phyloP scores from a whole-genome alignment of 768 basidiomycete genomes.

The Podaxis pistillaris region DNA sequence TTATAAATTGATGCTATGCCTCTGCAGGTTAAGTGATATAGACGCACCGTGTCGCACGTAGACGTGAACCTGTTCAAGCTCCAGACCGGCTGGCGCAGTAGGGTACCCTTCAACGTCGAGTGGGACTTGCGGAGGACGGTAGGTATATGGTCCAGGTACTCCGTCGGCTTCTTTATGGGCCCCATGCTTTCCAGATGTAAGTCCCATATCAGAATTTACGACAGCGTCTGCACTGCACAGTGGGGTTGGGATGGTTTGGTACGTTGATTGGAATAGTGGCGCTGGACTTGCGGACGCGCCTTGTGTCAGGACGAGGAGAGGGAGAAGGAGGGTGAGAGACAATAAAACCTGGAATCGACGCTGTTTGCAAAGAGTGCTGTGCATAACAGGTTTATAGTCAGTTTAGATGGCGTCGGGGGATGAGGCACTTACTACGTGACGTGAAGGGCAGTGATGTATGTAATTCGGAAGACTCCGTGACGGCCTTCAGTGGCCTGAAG shows the following conservation, averaged over 20 bases:
- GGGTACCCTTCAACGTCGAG: slow-evolving; percentile 65
- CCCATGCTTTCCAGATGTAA: background rate
- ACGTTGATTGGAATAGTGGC: background rate
- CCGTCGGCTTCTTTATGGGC: background rate
- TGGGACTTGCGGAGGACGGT: slow-evolving; percentile 39
- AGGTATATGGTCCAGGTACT: slow-evolving; percentile 17
- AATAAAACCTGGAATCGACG: background rate
- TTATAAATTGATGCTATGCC: background rate
- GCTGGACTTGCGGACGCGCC: background rate
- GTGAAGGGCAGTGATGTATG: background rate
- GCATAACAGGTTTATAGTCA: background rate
- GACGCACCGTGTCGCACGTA: slow-evolving; percentile 72
- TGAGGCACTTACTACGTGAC: background rate
- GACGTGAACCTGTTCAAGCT: slow-evolving; percentile 71
- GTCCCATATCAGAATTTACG: background rate
- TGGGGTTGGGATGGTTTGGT: slow-evolving; percentile 1
- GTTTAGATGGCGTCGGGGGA: background rate
- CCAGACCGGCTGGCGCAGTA: slow-evolving; percentile 49
- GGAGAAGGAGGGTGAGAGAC: background rate
- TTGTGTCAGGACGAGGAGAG: background rate
- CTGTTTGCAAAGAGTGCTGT: background rate
- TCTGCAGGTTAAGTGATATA: background rate
- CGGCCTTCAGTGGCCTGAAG: background rate
- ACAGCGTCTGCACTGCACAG: slow-evolving; percentile 2
- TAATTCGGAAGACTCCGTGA: background rate